These are phyloP conservation scores for Neurospora sp. DNA, from an alignment of 495 filamentous ascomycete genomes.

Conservation along the genomic window DNA sequence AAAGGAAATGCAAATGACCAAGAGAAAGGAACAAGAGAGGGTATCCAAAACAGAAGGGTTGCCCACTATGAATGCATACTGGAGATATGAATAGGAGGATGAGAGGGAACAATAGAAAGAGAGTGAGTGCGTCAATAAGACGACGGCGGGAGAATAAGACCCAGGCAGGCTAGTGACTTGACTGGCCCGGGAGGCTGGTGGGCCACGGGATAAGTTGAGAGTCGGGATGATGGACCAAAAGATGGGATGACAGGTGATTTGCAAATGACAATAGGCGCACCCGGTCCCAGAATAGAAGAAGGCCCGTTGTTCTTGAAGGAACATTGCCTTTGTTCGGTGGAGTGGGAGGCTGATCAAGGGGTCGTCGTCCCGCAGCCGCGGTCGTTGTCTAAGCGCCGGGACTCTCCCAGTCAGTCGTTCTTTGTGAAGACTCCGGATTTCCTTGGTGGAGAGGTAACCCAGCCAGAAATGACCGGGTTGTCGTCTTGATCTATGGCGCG, in stretches of 20 bases:
- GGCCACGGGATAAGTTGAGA: neutral
- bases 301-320: neutral
- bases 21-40: neutral
- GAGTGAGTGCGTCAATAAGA: neutral
- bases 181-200: constrained; percentile 2
- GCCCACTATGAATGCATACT: constrained; percentile 7
- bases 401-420: constrained; percentile 6
- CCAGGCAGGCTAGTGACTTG: neutral
- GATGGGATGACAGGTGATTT: neutral
- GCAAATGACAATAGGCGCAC: neutral
- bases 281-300: neutral
- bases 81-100: constrained; percentile 4
- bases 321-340: neutral
- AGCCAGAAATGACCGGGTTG: neutral
- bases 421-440: neutral
- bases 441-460: neutral
- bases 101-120: constrained; percentile 13
- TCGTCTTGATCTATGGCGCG: neutral
- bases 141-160: constrained; percentile 4
- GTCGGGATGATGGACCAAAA: neutral
- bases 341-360: neutral
- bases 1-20: constrained; percentile 2
- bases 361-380: neutral
- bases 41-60: constrained; percentile 3
- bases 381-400: constrained; percentile 3